These are phyloP conservation scores for Phragmites australis DNA, from an alignment of 176 grass and related monocot species.

Conservation along the genomic window DNA sequence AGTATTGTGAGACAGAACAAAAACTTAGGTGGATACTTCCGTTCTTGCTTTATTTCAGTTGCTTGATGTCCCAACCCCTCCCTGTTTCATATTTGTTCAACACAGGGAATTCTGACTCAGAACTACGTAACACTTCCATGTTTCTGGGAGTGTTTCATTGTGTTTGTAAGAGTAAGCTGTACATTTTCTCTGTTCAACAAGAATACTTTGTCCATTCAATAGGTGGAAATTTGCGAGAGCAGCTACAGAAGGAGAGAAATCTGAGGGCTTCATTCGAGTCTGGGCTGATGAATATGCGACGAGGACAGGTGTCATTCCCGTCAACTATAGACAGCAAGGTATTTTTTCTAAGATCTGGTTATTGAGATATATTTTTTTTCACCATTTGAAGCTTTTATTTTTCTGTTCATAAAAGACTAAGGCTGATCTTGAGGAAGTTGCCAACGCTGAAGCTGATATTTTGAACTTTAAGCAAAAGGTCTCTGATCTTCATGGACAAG, in stretches of 20 bases:
- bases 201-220: slow-evolving; percentile 40
- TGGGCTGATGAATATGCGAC: slow-evolving; percentile 74
- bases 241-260: slow-evolving; percentile 81
- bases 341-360: slow-evolving; percentile 22
- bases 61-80: not conserved
- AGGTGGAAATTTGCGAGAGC: slow-evolving; percentile 81
- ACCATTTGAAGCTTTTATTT: slow-evolving; percentile 24
- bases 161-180: slow-evolving; percentile 9
- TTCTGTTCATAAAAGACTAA: slow-evolving; percentile 65
- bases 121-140: slow-evolving; percentile 12
- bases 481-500: slow-evolving; percentile 76
- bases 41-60: slow-evolving; percentile 1
- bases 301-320: slow-evolving; percentile 52
- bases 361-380: not conserved
- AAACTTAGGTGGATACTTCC: not conserved
- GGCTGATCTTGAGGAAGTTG: slow-evolving; percentile 86
- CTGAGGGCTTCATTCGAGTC: slow-evolving; percentile 77
- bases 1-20: not conserved
- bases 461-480: slow-evolving; percentile 87
- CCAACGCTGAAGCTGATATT: slow-evolving; percentile 85
- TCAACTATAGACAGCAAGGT: slow-evolving; percentile 81
- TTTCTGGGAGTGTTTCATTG: slow-evolving; percentile 20
- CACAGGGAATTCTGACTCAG: slow-evolving; percentile 31
- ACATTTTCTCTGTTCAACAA: slow-evolving; percentile 33
- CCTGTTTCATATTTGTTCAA: slow-evolving; percentile 18